A percentile compares a stretch with the other conserved stretches of the same genome.
Conservation (phyloP, 495 filamentous ascomycete genomes). For the Bombardia bombarda region DNA sequence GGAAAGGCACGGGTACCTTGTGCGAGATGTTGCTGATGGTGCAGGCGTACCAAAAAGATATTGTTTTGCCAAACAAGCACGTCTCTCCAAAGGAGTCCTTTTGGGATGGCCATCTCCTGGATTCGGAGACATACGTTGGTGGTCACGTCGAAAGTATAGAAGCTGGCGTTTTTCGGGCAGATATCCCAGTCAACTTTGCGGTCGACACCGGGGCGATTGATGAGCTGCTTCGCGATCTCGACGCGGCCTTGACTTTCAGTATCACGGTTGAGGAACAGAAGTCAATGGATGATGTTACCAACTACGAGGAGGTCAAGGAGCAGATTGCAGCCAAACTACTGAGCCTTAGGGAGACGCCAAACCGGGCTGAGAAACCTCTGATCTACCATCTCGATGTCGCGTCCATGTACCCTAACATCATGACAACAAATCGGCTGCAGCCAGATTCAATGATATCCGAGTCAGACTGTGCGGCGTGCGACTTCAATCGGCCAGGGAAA, state of each 20-base stretch:
- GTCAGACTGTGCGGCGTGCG: constrained; percentile 91
- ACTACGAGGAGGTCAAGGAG: constrained; percentile 86
- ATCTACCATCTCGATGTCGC: constrained; percentile 99
- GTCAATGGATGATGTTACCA: constrained; percentile 77
- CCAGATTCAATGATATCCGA: constrained; percentile 98
- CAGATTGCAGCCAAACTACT: constrained; percentile 69
- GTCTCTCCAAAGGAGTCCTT: constrained; percentile 84
- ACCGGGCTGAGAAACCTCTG: constrained; percentile 72
- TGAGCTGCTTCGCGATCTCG: constrained; percentile 77
- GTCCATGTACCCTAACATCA: constrained; percentile 99
- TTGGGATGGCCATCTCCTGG: constrained; percentile 92
- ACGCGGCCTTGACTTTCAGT: constrained; percentile 85
- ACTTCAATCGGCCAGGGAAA: constrained; percentile 97
- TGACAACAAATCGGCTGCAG: constrained; percentile 97
- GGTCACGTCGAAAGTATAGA: constrained; percentile 99
- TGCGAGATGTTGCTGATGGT: constrained; percentile 99
- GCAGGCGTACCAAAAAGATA: constrained; percentile 85
- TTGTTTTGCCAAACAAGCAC: constrained; percentile 95
- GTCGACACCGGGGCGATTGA: constrained; percentile 83
- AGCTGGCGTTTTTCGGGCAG: constrained; percentile 91
- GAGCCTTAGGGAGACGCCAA: constrained; percentile 70
- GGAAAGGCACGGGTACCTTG: constrained; percentile 94
- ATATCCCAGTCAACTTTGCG: constrained; percentile 88
- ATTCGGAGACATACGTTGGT: constrained; percentile 96
- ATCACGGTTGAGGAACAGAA: constrained; percentile 95